phyloP scores from a whole-genome alignment of 257 asterid species.

The Oldenlandia corymbosa region DNA sequence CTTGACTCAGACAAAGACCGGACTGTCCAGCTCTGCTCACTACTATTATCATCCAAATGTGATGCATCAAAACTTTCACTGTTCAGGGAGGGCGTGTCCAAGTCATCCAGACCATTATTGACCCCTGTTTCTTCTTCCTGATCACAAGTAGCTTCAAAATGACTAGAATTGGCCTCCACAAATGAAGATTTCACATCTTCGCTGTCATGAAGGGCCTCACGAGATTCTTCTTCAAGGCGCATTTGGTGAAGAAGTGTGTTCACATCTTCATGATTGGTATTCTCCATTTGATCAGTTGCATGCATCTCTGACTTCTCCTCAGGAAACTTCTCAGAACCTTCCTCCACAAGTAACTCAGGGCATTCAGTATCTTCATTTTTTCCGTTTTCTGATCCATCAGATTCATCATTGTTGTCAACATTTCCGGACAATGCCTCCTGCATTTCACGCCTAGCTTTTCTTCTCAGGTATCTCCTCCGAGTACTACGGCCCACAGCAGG shows the following conservation, averaged over 20 bases:
- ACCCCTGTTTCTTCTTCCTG: slow-evolving; percentile 22
- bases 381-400: slow-evolving; percentile 35
- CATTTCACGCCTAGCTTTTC: slow-evolving; percentile 83
- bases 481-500: slow-evolving; percentile 96
- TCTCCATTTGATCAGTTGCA: slow-evolving; percentile 13
- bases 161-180: slow-evolving; percentile 18
- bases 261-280: slow-evolving; percentile 37
- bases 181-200: slow-evolving; percentile 12
- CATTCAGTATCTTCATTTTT: slow-evolving; percentile 35
- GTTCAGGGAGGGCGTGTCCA: slow-evolving; percentile 37
- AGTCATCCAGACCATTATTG: slow-evolving; percentile 33
- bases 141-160: slow-evolving; percentile 19
- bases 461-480: slow-evolving; percentile 80
- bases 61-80: slow-evolving; percentile 38
- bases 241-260: slow-evolving; percentile 42
- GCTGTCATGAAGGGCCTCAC: slow-evolving; percentile 20
- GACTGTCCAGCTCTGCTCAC: slow-evolving; percentile 95
- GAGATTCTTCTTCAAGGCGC: slow-evolving; percentile 53
- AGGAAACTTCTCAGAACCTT: slow-evolving; percentile 31
- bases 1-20: slow-evolving; percentile 85
- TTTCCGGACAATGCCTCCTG: slow-evolving; percentile 35
- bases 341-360: slow-evolving; percentile 42
- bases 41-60: slow-evolving; percentile 59
- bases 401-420: slow-evolving; percentile 31
- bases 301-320: slow-evolving; percentile 19